phyloP scores from a whole-genome alignment of 176 grass and related monocot species.

The Thalia dealbata region DNA sequence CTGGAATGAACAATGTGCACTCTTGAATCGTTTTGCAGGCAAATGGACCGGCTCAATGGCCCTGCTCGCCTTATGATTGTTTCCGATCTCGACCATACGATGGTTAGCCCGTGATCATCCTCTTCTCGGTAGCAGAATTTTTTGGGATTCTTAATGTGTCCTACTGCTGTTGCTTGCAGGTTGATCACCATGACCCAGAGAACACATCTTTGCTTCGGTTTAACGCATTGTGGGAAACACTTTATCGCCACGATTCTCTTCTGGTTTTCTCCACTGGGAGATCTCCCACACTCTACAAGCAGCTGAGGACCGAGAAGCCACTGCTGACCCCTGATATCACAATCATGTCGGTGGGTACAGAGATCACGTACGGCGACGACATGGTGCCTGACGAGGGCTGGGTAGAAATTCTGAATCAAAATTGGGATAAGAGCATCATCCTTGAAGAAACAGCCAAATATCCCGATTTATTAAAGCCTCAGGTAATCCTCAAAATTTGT shows the following conservation, averaged over 20 bases:
- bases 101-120: slow-evolving; percentile 37
- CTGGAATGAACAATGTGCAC: neutral
- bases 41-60: slow-evolving; percentile 70
- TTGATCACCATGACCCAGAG: slow-evolving; percentile 62
- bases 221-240: slow-evolving; percentile 57
- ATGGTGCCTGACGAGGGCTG: slow-evolving; percentile 78
- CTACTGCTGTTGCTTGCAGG: slow-evolving; percentile 32
- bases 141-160: neutral
- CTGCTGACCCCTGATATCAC: slow-evolving; percentile 78
- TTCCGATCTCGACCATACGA: slow-evolving; percentile 94
- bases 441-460: slow-evolving; percentile 65
- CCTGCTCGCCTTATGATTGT: slow-evolving; percentile 89
- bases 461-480: slow-evolving; percentile 54
- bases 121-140: neutral
- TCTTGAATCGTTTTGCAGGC: neutral
- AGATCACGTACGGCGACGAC: slow-evolving; percentile 73
- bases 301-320: slow-evolving; percentile 67
- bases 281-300: slow-evolving; percentile 56
- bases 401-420: slow-evolving; percentile 50
- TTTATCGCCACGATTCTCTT: slow-evolving; percentile 59
- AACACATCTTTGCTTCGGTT: slow-evolving; percentile 69
- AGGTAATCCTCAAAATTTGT: slow-evolving; percentile 33
- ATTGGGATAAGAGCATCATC: slow-evolving; percentile 70
- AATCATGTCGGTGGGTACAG: slow-evolving; percentile 89
- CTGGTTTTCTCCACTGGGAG: slow-evolving; percentile 85